These are phyloP conservation scores for Raffaelea arxii DNA, from an alignment of 2,329 filamentous ascomycete species.

Conservation along the genomic window DNA sequence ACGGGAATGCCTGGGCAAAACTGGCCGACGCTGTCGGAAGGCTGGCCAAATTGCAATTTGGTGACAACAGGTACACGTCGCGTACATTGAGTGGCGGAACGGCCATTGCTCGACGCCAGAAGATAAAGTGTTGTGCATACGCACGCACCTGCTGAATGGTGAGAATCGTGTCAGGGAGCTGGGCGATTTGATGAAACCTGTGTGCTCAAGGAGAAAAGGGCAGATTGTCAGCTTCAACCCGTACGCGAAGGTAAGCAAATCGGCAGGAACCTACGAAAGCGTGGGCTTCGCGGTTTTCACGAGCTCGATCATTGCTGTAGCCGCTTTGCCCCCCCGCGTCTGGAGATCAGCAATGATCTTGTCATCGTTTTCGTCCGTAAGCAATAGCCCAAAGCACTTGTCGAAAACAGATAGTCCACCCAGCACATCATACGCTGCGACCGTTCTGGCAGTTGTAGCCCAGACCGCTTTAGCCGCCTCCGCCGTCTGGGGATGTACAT, in stretches of 20 bases:
- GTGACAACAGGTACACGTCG: slow-evolving; percentile 85
- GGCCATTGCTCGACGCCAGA: slow-evolving; percentile 87
- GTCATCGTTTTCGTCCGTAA: slow-evolving; percentile 76
- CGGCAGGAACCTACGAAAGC: slow-evolving; percentile 42
- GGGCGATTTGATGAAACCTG: slow-evolving; percentile 57
- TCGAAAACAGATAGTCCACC: slow-evolving; percentile 62
- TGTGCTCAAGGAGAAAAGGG: no score
- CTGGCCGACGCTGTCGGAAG: slow-evolving; percentile 59
- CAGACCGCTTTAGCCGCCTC: slow-evolving; percentile 61
- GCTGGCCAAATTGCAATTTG: slow-evolving; percentile 70
- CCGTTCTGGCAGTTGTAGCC: slow-evolving; percentile 77
- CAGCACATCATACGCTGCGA: slow-evolving; percentile 57
- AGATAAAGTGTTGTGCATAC: slow-evolving; percentile 86
- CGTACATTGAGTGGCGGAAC: slow-evolving; percentile 84
- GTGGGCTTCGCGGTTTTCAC: slow-evolving; percentile 64
- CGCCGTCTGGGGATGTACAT: slow-evolving; percentile 60
- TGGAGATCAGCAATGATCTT: slow-evolving; percentile 66
- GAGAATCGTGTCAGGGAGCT: slow-evolving; percentile 53
- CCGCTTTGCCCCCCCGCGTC: slow-evolving; percentile 64
- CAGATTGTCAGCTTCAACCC: no score
- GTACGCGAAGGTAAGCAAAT: no score
- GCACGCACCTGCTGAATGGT: slow-evolving; percentile 73
- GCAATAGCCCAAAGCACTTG: slow-evolving; percentile 76
- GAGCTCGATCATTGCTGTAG: slow-evolving; percentile 70
- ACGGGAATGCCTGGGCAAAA: slow-evolving; percentile 73